Evolutionary conservation across 257 asterid genomes (phyloP).

Genomic region (Solanum chiquidenum): DNA sequence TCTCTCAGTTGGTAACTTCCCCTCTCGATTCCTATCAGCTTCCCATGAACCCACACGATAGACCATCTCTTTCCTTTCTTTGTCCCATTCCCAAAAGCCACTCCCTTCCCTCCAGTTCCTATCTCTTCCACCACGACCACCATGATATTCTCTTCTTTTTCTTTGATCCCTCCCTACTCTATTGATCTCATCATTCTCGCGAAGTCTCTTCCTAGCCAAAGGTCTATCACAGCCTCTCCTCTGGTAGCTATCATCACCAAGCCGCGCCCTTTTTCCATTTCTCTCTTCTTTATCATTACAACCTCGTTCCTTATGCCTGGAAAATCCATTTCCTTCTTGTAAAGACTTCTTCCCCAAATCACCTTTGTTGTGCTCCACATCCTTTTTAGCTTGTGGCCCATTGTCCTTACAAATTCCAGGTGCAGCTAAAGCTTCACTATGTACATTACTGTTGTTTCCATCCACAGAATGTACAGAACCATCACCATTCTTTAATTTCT

Average conservation of each 20-base stretch:
- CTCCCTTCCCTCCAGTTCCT: slow-evolving; percentile 49
- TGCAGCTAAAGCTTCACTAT: slow-evolving; percentile 4
- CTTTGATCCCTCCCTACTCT: slow-evolving; percentile 42
- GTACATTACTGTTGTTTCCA: background rate
- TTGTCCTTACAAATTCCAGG: background rate
- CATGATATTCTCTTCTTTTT: slow-evolving; percentile 52
- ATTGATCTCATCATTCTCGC: slow-evolving; percentile 40
- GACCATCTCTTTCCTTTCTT: slow-evolving; percentile 65
- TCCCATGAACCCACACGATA: slow-evolving; percentile 81
- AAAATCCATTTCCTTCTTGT: background rate
- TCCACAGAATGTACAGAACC: slow-evolving; percentile 12
- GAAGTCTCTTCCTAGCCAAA: slow-evolving; percentile 53
- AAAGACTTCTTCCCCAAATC: background rate
- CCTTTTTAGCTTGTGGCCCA: background rate
- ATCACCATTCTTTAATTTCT: slow-evolving; percentile 45
- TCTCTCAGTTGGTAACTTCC: slow-evolving; percentile 29
- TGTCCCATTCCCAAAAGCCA: slow-evolving; percentile 96
- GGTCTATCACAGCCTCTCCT: slow-evolving; percentile 40
- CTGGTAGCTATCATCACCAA: slow-evolving; percentile 34
- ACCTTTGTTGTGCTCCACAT: background rate
- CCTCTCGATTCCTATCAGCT: slow-evolving; percentile 44
- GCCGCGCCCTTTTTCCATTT: slow-evolving; percentile 33
- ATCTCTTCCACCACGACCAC: slow-evolving; percentile 52
- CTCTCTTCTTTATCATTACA: slow-evolving; percentile 17
- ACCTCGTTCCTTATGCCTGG: slow-evolving; percentile 9